Evolutionary conservation across 2,329 filamentous ascomycete genomes (phyloP), one percentile per base, ranked within the genome.

Genomic region (Phyllosticta citrichinensis): DNA sequence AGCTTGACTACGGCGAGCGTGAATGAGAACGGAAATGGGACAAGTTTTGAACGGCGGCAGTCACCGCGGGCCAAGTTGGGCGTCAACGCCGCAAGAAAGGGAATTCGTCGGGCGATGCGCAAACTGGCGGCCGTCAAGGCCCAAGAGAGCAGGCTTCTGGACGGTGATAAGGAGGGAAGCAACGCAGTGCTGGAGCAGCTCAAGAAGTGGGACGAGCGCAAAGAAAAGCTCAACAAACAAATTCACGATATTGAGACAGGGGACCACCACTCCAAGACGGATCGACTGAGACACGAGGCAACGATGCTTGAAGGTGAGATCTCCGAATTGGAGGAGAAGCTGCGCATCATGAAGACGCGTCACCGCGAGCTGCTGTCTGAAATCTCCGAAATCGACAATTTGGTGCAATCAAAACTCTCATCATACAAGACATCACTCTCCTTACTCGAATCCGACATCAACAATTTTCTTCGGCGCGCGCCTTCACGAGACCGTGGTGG

Each of bases 41-140:
- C 56, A 66, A 61, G 47, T 56, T n/a, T 58, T 3, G 67, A 69
- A 14, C 66, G 64, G 33, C 52, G 33, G 25, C 84, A 87, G 64
- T 84, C 84, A 0, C 76, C 75, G 30, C 73, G 74, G 52, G 78
- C 78, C 60, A 82, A 79, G 40, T 70, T 83, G 9, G 81, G 85
- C 0, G 76, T 91, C 14, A 79, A 79, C 27, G 80, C 81, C 19
- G 86, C 87, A 1, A 80, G 89, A n/a, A 78, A 80, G 27, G 86
- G 85, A 0, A 80, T 93, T 8, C 79, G 82, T 17, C 80, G 78
- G 56, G 80, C 83, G 56, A 87, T 92, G 70, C 76, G 79, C 2
- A 82, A 85, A 58, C 75, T 92, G 5, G 83, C 83, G 0, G 79
- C 80, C 9, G 74, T 92, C 25, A 90, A 90, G 69, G 76, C 77